Percentiles rank a stretch among this genome's conserved stretches.
Conservation (phyloP, 2,329 filamentous ascomycete genomes). For the Xylaria sp. region DNA sequence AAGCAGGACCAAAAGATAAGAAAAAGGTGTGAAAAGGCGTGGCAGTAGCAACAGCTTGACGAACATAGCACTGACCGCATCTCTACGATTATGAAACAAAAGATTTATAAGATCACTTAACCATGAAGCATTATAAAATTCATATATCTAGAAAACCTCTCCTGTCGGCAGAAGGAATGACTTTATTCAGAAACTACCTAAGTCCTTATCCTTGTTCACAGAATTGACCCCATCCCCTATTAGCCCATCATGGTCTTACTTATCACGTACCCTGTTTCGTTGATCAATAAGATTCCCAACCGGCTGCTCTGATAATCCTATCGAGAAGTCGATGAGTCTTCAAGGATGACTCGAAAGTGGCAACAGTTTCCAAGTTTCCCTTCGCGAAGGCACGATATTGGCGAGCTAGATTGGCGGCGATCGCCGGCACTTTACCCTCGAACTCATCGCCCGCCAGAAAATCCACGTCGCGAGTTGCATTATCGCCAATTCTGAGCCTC, state of each 20-base stretch:
- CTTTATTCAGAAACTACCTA: not conserved
- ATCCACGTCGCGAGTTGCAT: slow-evolving; percentile 31
- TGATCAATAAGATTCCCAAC: slow-evolving; percentile 36
- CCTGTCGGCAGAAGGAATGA: not conserved
- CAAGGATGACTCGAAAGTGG: slow-evolving; percentile 43
- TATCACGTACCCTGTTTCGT: not conserved
- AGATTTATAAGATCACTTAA: too few relatives aligned
- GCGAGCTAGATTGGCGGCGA: slow-evolving; percentile 40
- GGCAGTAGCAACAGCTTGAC: too few relatives aligned
- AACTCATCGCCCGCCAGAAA: slow-evolving; percentile 27
- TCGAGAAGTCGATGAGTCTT: slow-evolving; percentile 42
- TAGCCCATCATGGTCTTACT: not conserved
- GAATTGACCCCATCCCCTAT: not conserved
- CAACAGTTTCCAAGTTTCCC: slow-evolving; percentile 30
- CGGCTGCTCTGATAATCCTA: slow-evolving; percentile 45
- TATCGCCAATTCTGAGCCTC: slow-evolving; percentile 38
- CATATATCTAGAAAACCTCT: not conserved
- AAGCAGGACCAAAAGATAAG: too few relatives aligned
- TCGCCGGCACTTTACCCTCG: slow-evolving; percentile 27
- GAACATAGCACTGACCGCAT: too few relatives aligned
- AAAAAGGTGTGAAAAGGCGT: too few relatives aligned
- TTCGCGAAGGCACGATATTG: slow-evolving; percentile 43
- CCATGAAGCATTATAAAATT: not conserved
- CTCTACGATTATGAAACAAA: too few relatives aligned
- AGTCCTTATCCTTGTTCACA: not conserved